Evolutionary conservation across 495 filamentous ascomycete species (phyloP).

Genomic region (Hypomontagnella monticulosa): DNA sequence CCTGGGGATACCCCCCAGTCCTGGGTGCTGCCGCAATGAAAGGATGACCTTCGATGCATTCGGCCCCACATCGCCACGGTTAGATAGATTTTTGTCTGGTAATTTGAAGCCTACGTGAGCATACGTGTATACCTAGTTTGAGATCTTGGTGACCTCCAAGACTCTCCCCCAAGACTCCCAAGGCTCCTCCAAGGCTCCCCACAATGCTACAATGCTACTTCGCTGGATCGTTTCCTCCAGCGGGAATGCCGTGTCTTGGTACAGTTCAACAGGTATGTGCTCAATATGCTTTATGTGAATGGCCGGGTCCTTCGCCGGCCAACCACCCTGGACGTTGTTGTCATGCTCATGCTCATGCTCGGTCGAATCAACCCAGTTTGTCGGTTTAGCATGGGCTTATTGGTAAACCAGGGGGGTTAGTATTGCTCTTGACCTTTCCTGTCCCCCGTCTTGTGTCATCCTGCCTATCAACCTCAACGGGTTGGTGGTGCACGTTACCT

Average conservation of each 20-base stretch:
- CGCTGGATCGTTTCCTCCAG: conserved; percentile 39
- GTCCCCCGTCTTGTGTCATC: conserved; percentile 19
- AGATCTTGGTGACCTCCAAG: conserved; percentile 30
- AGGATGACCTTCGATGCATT: conserved; percentile 37
- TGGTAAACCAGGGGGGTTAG: conserved; percentile 15
- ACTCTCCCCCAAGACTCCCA: conserved; percentile 13
- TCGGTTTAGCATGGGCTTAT: conserved; percentile 22
- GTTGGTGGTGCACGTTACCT: conserved; percentile 38
- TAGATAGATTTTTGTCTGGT: conserved; percentile 15
- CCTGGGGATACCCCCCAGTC: conserved; percentile 6
- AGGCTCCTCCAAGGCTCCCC: conserved; percentile 4
- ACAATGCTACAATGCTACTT: conserved; percentile 43
- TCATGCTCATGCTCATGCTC: conserved; percentile 23
- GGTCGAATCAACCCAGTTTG: conserved; percentile 30
- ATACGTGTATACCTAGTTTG: conserved; percentile 5
- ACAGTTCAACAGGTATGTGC: conserved; percentile 21
- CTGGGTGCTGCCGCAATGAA: conserved; percentile 31
- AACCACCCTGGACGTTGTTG: conserved; percentile 29
- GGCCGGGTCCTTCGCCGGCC: conserved; percentile 23
- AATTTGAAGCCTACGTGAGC: conserved; percentile 12
- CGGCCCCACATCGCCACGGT: conserved; percentile 22
- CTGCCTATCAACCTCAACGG: conserved; percentile 11
- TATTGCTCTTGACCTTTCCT: conserved; percentile 21
- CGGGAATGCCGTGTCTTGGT: conserved; percentile 41
- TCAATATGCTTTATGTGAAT: conserved; percentile 29